Percentiles rank a stretch among this genome's conserved stretches.
Evolutionary conservation across 352 stramenopile species (phyloP).

Genomic region (Elongisporangium anandrum): DNA sequence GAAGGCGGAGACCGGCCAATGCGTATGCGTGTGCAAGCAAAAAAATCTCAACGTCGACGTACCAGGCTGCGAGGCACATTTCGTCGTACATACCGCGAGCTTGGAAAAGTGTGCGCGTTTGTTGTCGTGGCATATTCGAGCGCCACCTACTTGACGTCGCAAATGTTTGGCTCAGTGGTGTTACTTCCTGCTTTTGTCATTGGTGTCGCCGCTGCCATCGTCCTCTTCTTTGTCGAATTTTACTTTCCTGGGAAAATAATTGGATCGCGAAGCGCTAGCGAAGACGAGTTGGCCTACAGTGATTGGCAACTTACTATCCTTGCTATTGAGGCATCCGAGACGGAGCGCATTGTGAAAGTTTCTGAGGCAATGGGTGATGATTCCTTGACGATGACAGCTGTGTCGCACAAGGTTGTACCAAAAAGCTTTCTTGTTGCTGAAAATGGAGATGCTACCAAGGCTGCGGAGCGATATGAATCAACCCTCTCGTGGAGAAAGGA

Average conservation of each 20-base stretch:
- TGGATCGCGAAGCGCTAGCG: slow-evolving; percentile 21
- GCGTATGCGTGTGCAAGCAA: slow-evolving; percentile 44
- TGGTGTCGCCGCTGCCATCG: slow-evolving; percentile 26
- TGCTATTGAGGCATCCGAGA: slow-evolving; percentile 51
- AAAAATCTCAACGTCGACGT: neutral
- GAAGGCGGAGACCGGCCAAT: slow-evolving; percentile 45
- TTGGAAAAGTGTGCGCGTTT: slow-evolving; percentile 54
- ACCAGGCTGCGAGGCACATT: slow-evolving; percentile 43
- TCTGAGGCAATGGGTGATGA: neutral
- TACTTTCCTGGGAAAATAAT: slow-evolving; percentile 49
- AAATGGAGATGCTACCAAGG: slow-evolving; percentile 60
- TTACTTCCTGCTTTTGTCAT: slow-evolving; percentile 54
- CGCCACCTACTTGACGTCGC: slow-evolving; percentile 42
- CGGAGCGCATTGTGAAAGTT: slow-evolving; percentile 19
- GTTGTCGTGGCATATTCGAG: slow-evolving; percentile 53
- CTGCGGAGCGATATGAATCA: slow-evolving; percentile 46
- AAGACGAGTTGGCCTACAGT: slow-evolving; percentile 18
- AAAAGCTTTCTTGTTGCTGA: slow-evolving; percentile 62
- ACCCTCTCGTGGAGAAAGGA: slow-evolving; percentile 79
- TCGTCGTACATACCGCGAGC: slow-evolving; percentile 51
- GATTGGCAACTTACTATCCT: slow-evolving; percentile 67
- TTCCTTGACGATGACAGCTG: slow-evolving; percentile 11
- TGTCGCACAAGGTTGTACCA: slow-evolving; percentile 22
- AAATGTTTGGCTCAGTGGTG: slow-evolving; percentile 42
- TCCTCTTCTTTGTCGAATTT: slow-evolving; percentile 56